phyloP scores from a whole-genome alignment of 75 land plant genomes.

The Sequoia sempervirens region DNA sequence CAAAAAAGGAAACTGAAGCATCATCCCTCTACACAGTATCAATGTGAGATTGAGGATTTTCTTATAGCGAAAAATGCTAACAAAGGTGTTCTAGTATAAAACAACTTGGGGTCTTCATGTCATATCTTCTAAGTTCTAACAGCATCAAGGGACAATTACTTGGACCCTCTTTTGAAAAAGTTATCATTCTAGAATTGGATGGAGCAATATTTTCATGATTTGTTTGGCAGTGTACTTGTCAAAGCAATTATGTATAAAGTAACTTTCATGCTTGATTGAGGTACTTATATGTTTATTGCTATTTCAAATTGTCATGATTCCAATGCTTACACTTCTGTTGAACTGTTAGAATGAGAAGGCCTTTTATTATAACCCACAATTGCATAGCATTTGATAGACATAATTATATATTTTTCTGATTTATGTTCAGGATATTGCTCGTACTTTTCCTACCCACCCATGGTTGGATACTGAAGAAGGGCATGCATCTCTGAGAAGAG shows the following conservation, averaged over 20 bases:
- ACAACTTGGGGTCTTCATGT: not conserved
- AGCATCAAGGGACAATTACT: not conserved
- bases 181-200: not conserved
- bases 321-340: not conserved
- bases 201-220: not conserved
- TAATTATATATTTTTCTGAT: not conserved
- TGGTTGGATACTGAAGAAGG: slow-evolving; percentile 45
- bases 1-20: not conserved
- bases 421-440: slow-evolving; percentile 35
- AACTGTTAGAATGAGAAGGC: not conserved
- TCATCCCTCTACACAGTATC: not conserved
- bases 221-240: not conserved
- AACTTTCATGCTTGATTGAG: not conserved
- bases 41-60: not conserved
- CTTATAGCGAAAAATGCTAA: not conserved
- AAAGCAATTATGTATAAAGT: not conserved
- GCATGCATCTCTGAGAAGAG: slow-evolving; percentile 31
- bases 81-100: not conserved
- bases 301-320: not conserved
- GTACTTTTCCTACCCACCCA: slow-evolving; percentile 54
- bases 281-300: not conserved
- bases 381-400: not conserved
- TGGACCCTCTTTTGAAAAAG: not conserved
- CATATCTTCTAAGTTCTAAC: too few species aligned
- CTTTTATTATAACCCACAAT: not conserved